These are phyloP conservation scores for Tulasnella calospora DNA, from an alignment of 768 basidiomycete species.

Conservation along the genomic window DNA sequence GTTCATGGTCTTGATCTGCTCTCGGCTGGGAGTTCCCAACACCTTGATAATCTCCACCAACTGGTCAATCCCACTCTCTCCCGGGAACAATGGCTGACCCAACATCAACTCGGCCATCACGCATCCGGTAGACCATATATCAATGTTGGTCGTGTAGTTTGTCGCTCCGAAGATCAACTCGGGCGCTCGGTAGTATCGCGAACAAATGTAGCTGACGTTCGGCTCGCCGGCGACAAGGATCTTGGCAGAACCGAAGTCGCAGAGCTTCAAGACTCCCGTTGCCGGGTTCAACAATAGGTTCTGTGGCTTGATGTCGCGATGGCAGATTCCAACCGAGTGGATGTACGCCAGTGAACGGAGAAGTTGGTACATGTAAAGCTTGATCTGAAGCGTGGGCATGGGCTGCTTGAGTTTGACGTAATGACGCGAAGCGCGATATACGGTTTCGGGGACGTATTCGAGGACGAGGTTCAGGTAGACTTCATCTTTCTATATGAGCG, in stretches of 20 bases:
- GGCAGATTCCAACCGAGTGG: slow-evolving; percentile 98
- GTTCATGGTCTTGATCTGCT: slow-evolving; percentile 99
- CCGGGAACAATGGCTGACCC: slow-evolving; percentile 97
- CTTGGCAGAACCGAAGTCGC: slow-evolving; percentile 99
- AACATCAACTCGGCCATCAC: slow-evolving; percentile 99
- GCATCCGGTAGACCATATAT: slow-evolving; percentile 99
- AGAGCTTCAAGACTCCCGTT: slow-evolving; percentile 93
- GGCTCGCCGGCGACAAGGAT: slow-evolving; percentile 97
- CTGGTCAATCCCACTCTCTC: slow-evolving; percentile 98
- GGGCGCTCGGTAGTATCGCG: slow-evolving; percentile 97
- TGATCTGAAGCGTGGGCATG: slow-evolving; percentile 99
- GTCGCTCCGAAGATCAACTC: slow-evolving; percentile 99
- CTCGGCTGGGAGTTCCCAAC: slow-evolving; percentile 93
- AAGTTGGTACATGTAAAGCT: slow-evolving; percentile 99
- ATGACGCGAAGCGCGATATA: slow-evolving; percentile 97
- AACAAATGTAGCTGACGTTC: slow-evolving; percentile 99
- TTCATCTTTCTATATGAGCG: slow-evolving; percentile 80
- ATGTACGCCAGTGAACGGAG: slow-evolving; percentile 98
- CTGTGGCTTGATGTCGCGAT: slow-evolving; percentile 99
- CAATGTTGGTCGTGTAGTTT: slow-evolving; percentile 99
- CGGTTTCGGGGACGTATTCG: slow-evolving; percentile 99
- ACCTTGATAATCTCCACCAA: slow-evolving; percentile 99
- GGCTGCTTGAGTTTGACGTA: slow-evolving; percentile 99
- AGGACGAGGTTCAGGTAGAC: slow-evolving; percentile 98
- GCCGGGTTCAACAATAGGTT: slow-evolving; percentile 95